Percentiles rank a stretch among this genome's conserved stretches.
phyloP scores from a whole-genome alignment of 768 basidiomycete genomes.

The Boletus sp. region DNA sequence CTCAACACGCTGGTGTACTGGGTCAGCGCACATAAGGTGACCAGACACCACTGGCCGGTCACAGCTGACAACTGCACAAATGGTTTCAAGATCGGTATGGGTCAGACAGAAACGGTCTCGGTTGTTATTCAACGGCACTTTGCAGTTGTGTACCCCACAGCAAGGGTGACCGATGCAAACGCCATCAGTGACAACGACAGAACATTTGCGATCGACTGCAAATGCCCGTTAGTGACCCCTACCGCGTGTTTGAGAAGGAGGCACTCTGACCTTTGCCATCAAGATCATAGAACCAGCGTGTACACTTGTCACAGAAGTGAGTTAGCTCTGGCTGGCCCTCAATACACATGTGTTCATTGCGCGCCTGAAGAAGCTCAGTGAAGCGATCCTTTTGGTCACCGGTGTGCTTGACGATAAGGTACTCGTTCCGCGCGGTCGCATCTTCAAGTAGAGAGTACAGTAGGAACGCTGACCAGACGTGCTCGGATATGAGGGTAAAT shows the following conservation, averaged over 20 bases:
- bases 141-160: neutral
- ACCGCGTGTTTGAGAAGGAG: neutral
- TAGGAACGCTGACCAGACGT: neutral
- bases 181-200: neutral
- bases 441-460: constrained; percentile 6
- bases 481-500: neutral
- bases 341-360: neutral
- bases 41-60: too few relatives aligned
- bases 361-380: neutral
- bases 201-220: neutral
- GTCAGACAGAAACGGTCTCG: too few relatives aligned
- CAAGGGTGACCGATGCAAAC: constrained; percentile 6
- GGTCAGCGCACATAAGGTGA: too few relatives aligned
- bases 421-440: neutral
- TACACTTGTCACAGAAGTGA: neutral
- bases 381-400: neutral
- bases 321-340: neutral
- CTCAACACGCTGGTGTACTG: too few relatives aligned
- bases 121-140: neutral
- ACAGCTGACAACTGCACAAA: too few relatives aligned
- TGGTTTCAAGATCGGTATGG: too few relatives aligned
- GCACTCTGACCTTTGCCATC: neutral
- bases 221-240: neutral
- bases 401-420: neutral
- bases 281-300: neutral